Percentiles rank a stretch among this genome's conserved stretches.
These are phyloP conservation scores for Trichoderma orchidacearum DNA, from an alignment of 495 filamentous ascomycete species.

Conservation along the genomic window DNA sequence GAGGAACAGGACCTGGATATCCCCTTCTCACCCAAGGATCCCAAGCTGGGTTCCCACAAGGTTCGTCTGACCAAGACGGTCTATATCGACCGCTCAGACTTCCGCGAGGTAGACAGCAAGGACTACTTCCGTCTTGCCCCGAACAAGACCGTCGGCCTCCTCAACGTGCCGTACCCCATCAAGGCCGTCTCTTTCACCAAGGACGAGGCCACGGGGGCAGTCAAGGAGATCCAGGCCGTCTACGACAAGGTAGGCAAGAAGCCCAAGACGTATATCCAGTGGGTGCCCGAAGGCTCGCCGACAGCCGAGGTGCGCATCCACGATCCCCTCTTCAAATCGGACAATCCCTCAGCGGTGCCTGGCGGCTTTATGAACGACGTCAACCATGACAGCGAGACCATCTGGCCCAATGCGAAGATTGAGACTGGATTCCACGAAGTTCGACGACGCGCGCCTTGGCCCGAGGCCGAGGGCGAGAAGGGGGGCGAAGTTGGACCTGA, in stretches of 20 bases:
- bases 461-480: constrained; percentile 54
- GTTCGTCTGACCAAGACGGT: constrained; percentile 73
- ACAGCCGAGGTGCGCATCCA: constrained; percentile 70
- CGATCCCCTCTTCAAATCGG: constrained; percentile 74
- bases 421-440: constrained; percentile 81
- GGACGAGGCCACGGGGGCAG: constrained; percentile 49
- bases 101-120: constrained; percentile 68
- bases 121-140: constrained; percentile 93
- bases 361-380: constrained; percentile 74
- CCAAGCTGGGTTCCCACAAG: constrained; percentile 41
- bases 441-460: constrained; percentile 62
- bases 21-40: constrained; percentile 66
- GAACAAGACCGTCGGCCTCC: constrained; percentile 75
- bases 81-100: constrained; percentile 89
- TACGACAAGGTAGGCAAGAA: constrained; percentile 61
- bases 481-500: constrained; percentile 47
- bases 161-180: constrained; percentile 74
- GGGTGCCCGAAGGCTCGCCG: constrained; percentile 57
- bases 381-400: constrained; percentile 69
- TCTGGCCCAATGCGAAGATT: constrained; percentile 66
- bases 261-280: constrained; percentile 86
- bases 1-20: constrained; percentile 53
- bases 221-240: constrained; percentile 55
- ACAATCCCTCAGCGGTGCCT: constrained; percentile 57
- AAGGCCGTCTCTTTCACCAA: constrained; percentile 64